Evolutionary conservation across 192 early-diverging fungal species (phyloP).

Genomic region (Umbelopsis vinacea): DNA sequence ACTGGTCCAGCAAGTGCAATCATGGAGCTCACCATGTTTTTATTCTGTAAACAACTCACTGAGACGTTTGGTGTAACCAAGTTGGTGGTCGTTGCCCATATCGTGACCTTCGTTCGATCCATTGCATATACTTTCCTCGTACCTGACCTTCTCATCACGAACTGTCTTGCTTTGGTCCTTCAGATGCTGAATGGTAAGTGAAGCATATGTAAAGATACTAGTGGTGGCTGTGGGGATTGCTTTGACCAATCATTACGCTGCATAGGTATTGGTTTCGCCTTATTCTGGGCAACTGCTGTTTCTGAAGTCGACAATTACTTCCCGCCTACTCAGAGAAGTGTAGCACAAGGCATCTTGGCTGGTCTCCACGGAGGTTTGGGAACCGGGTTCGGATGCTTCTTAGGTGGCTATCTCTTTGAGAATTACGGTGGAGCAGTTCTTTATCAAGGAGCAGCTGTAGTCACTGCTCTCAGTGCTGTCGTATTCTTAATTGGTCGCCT

Average conservation of each 20-base stretch:
- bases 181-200: constrained; percentile 19
- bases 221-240: no score
- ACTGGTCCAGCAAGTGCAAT: constrained; percentile 25
- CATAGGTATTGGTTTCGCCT: constrained; percentile 23
- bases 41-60: constrained; percentile 28
- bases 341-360: constrained; percentile 30
- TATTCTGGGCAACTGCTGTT: constrained; percentile 32
- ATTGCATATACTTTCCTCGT: constrained; percentile 18
- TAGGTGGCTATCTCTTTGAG: constrained; percentile 27
- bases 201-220: not conserved
- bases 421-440: constrained; percentile 17
- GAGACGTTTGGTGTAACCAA: constrained; percentile 27
- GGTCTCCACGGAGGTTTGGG: constrained; percentile 27
- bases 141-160: constrained; percentile 11
- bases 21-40: constrained; percentile 25
- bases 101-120: constrained; percentile 13
- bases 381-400: constrained; percentile 27
- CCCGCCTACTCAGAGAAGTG: constrained; percentile 24
- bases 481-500: constrained; percentile 17
- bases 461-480: not conserved
- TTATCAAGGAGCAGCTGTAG: constrained; percentile 1
- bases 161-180: constrained; percentile 20
- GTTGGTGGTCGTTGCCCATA: constrained; percentile 21
- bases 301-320: constrained; percentile 29
- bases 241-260: not conserved